A percentile compares a stretch with the other conserved stretches of the same genome.
Conservation (phyloP, 257 asterid species). For the Paraleonurus japonicus region DNA sequence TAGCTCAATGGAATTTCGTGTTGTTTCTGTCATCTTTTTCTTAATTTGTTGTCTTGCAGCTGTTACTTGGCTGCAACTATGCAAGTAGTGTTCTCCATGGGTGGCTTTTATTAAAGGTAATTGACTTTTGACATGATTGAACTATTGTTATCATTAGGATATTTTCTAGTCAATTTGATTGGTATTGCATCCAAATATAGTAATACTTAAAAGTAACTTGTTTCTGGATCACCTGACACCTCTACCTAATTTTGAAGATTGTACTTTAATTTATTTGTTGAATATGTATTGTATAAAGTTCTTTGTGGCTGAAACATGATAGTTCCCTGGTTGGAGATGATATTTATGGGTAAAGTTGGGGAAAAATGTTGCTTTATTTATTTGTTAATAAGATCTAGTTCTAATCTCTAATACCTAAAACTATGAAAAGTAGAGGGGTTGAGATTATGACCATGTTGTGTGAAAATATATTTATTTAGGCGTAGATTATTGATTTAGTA, state of each 20-base stretch:
- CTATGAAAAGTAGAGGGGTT: too few species aligned
- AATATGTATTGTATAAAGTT: too few species aligned
- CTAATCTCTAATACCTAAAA: too few species aligned
- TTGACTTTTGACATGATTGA: conserved; percentile 11
- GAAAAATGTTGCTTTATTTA: too few species aligned
- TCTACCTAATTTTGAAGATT: neutral
- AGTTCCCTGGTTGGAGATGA: too few species aligned
- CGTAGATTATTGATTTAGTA: too few species aligned
- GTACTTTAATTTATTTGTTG: too few species aligned
- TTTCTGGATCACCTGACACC: conserved; percentile 7
- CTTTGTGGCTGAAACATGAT: too few species aligned
- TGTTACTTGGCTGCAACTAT: conserved; percentile 97
- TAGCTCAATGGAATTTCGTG: neutral
- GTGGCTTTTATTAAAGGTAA: conserved; percentile 68
- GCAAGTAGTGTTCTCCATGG: conserved; percentile 89
- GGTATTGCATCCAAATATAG: conserved; percentile 15
- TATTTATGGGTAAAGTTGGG: too few species aligned
- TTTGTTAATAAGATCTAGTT: too few species aligned
- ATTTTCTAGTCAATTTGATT: conserved; percentile 1
- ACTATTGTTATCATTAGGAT: conserved; percentile 3
- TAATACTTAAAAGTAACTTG: neutral
- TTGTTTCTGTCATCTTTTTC: conserved; percentile 14
- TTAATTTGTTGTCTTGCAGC: conserved; percentile 51
- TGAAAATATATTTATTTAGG: too few species aligned
- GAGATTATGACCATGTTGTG: too few species aligned